Evolutionary conservation across 305 asterid species (phyloP).

Genomic region (Fraxinus latifolia): DNA sequence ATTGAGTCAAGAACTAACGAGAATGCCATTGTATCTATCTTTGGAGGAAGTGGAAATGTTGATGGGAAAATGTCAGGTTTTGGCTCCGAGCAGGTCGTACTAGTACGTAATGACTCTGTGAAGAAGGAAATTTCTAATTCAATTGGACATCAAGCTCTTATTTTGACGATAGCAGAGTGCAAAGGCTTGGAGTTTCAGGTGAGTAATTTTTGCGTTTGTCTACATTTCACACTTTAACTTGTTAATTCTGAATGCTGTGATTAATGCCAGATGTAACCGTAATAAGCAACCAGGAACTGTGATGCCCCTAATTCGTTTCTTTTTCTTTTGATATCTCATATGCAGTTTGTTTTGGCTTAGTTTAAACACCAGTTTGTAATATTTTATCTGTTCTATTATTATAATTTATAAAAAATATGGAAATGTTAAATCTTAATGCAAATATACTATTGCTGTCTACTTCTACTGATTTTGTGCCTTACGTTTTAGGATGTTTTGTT

Average conservation of each 20-base stretch:
- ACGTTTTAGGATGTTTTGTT: constrained; percentile 59
- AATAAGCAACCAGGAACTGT: background rate
- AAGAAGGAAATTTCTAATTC: constrained; percentile 39
- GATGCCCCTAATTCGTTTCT: background rate
- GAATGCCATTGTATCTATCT: constrained; percentile 51
- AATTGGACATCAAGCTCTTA: constrained; percentile 55
- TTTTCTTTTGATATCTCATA: background rate
- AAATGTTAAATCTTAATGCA: background rate
- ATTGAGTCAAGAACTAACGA: constrained; percentile 57
- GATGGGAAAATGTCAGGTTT: constrained; percentile 52
- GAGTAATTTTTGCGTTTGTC: background rate
- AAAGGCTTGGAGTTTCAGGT: constrained; percentile 83
- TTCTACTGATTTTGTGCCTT: background rate
- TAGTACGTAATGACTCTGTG: constrained; percentile 53
- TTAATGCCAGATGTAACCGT: background rate
- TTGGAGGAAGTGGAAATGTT: constrained; percentile 41
- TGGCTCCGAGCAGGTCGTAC: constrained; percentile 70
- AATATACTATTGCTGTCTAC: background rate
- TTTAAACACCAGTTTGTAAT: background rate
- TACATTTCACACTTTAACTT: background rate
- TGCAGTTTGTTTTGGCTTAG: background rate
- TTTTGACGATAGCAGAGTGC: constrained; percentile 66
- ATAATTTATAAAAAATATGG: background rate
- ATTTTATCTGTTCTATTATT: background rate
- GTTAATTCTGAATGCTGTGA: background rate